Percentiles rank a stretch among this genome's conserved stretches.
Conservation (phyloP, 257 asterid genomes). For the Plantago major region DNA sequence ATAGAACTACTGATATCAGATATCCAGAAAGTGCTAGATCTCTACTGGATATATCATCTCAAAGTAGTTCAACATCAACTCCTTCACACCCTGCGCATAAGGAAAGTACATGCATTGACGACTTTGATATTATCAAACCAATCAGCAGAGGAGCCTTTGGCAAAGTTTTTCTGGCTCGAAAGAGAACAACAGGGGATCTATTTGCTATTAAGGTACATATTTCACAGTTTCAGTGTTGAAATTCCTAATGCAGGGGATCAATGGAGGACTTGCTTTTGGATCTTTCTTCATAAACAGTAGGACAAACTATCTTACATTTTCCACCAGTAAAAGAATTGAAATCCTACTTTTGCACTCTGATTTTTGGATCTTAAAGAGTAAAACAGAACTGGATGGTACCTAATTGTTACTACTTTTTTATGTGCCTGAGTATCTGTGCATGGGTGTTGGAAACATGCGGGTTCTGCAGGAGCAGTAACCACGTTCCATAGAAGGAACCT, state of each 20-base stretch:
- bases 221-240: conserved; percentile 11
- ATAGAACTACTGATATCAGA: conserved; percentile 41
- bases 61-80: conserved; percentile 70
- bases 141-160: conserved; percentile 97
- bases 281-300: too few relatives aligned
- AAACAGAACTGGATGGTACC: too few relatives aligned
- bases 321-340: too few relatives aligned
- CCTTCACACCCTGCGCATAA: conserved; percentile 66
- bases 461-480: too few relatives aligned
- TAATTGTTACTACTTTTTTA: too few relatives aligned
- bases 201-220: conserved; percentile 83
- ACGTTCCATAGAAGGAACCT: too few relatives aligned
- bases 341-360: too few relatives aligned
- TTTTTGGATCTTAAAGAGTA: too few relatives aligned
- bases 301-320: too few relatives aligned
- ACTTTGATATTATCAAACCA: conserved; percentile 87
- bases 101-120: conserved; percentile 83
- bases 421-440: too few relatives aligned
- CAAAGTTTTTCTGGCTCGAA: conserved; percentile 83
- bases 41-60: conserved; percentile 63
- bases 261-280: too few relatives aligned
- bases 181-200: conserved; percentile 88
- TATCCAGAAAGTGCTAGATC: conserved; percentile 58
- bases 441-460: too few relatives aligned
- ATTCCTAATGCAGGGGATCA: background rate